These are phyloP conservation scores for Xylaria digitata DNA, from an alignment of 2,329 filamentous ascomycete species.

Conservation along the genomic window DNA sequence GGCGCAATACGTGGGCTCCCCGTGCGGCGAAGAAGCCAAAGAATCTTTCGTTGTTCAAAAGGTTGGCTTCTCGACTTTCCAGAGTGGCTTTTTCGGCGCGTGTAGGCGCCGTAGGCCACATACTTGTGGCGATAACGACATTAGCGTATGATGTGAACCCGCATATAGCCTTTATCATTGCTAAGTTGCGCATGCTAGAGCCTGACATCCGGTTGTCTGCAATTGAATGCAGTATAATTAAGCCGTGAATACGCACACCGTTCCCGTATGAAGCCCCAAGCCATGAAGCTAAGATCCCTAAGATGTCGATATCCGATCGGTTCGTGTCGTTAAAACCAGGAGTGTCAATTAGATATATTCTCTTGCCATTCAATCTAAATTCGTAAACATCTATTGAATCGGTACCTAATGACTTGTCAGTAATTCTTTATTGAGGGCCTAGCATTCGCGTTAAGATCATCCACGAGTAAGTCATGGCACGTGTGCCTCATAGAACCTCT, in stretches of 20 bases:
- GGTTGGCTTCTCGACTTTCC: no score
- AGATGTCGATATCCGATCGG: conserved; percentile 1
- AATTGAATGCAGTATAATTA: conserved; percentile 3
- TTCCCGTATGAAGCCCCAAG: conserved; percentile 5
- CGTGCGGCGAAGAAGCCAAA: no score
- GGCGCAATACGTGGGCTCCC: no score
- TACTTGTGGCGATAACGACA: conserved; percentile 1
- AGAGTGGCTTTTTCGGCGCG: no score
- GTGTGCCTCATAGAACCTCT: no score
- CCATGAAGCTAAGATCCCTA: not conserved
- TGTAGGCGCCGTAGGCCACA: no score
- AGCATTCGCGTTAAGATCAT: no score
- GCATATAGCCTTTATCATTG: conserved; percentile 7
- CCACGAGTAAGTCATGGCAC: no score
- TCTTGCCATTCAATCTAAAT: not conserved
- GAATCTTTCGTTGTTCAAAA: no score
- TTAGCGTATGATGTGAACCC: conserved; percentile 1
- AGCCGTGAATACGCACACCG: conserved; percentile 8
- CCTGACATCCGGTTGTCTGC: conserved; percentile 2
- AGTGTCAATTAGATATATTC: conserved; percentile 3
- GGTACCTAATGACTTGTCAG: not conserved
- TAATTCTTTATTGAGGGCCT: no score
- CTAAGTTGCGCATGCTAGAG: conserved; percentile 7
- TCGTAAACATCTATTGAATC: conserved; percentile 11
- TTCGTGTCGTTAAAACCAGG: conserved; percentile 4